Base-by-base conservation (phyloP, 805 yeast genomes). In the Ogataea nakhonphanomensis region DNA sequence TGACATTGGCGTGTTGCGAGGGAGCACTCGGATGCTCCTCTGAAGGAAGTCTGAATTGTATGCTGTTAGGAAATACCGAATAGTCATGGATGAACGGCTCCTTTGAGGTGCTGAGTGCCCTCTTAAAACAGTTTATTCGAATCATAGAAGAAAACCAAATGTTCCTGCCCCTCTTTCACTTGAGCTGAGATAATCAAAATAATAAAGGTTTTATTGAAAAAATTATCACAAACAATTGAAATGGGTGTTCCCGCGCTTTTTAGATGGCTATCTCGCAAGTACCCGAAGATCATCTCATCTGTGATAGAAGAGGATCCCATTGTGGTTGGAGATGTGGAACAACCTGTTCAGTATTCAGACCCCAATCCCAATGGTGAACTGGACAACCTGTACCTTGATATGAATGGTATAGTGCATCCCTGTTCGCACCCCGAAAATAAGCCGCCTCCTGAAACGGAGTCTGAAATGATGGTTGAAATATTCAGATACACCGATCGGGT, bases 361-460 rank as follows among this genome's bases (percentile, higher is more conserved):
- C 82, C 93, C 9, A 93, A 93, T 60, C 95, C 95, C 3, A 93
- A 93, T 64, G 99, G 98, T 21, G 99, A 93, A 65, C 67, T 89
- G 34, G 98, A 93, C 60, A 93, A 93, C 59, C 64, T 93, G 36
- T 93, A 93, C 59, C 70, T 93, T 48, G 99, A 93, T 66, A 93
- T 93, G 99, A 93, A 93, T 60, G 99, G 98, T 69, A 93, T 93
- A 57, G 99, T 93, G 4, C 99, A 93, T 69, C 99, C 99, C 1
- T 93, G 98, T 70, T 84, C 97, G 2, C 99, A 93, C 62, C 99
- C 99, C 1, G 99, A 91, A 57, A 85, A 91, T 51, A 83, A 83
- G 51, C 96, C 96, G 0, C 83, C 99, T 0, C 99, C 99, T 9
- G 95, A 81, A 52, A 89, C 91, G 0, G 99, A 93, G 57, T 96